Base-by-base conservation (phyloP, 2,329 filamentous ascomycete genomes). In the Conoideocrella luteorostrata region DNA sequence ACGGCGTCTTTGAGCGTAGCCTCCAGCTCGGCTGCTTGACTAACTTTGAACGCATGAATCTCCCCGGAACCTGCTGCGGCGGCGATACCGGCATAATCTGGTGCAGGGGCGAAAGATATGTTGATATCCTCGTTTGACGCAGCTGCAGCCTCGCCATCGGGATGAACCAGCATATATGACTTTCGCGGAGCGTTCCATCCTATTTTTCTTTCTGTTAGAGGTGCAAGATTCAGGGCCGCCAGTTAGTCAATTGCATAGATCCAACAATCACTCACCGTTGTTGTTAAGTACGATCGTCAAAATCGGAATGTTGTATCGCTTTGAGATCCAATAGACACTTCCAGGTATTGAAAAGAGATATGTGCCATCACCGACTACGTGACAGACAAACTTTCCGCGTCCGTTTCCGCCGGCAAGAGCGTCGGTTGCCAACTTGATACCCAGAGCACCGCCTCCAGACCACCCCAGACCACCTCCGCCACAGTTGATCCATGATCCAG, bases 391-490 rank as follows among this genome's bases (percentile, higher is more conserved):
- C 47, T 66, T 68, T 37, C 63, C 53, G 69, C 70, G 42, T 69
- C 71, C 37, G 64, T 65, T 40, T 67, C 64, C 50, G 64, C 63
- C n/a, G n/a, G n/a, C n/a, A n/a, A n/a, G n/a, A 4, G 51, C 53
- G 22, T 66, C 63, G 1, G 59, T 78, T 0, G 84, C 87, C 7
- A 91, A 73, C 59, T 90, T 89, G 56, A 90, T 82, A 2, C 86
- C 87, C 3, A 91, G 62, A 0, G 84, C 82, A 41, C 70, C 86
- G 13, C 87, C 86, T 11, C 86, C 86, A 10, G 80, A 86, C 86
- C 86, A 91, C 2, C 86, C 86, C 0, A 91, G 77, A 2, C 87
- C 87, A 12, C 85, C 86, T 1, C 84, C 86, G 1, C 86, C 86
- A 57, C 86, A 90, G 60, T 89, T 90, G 55, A 91, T 79, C 83